Percentiles rank a stretch among this genome's conserved stretches.
phyloP scores from a whole-genome alignment of 768 basidiomycete genomes.

The Boletus vermiculosoides region DNA sequence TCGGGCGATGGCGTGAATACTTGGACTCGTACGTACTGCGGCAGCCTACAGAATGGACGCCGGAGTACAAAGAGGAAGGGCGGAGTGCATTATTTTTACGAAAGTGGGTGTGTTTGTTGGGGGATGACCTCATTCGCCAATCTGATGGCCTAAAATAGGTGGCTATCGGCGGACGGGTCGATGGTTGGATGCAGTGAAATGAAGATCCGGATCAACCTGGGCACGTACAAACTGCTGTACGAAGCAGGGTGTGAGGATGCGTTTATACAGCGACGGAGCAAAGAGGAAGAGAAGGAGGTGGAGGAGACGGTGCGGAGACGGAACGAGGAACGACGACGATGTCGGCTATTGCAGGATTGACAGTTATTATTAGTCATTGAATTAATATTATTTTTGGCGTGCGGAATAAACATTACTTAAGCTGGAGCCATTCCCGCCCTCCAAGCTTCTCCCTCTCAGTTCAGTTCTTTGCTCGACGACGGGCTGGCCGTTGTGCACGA shows the following conservation, averaged over 20 bases:
- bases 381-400: constrained; percentile 18
- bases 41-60: constrained; percentile 71
- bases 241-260: constrained; percentile 64
- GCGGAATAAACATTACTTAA: constrained; percentile 25
- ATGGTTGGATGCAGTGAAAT: constrained; percentile 18
- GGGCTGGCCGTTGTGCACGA: constrained; percentile 3
- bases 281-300: constrained; percentile 36
- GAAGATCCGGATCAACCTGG: constrained; percentile 53
- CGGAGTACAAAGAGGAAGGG: constrained; percentile 37
- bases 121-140: constrained; percentile 12
- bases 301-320: constrained; percentile 42
- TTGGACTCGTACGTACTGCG: constrained; percentile 69
- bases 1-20: constrained; percentile 71
- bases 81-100: constrained; percentile 51
- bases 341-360: constrained; percentile 34
- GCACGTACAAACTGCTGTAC: constrained; percentile 69
- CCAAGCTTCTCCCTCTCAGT: constrained; percentile 1
- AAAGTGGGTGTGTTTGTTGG: constrained; percentile 43
- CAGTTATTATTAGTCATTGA: neutral
- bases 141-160: constrained; percentile 49
- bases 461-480: constrained; percentile 7
- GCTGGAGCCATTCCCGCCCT: constrained; percentile 14
- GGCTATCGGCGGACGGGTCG: constrained; percentile 39
- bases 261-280: constrained; percentile 39
- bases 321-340: constrained; percentile 57